Evolutionary conservation across 1,284 basidiomycete genomes (phyloP).

Genomic region (Pulveroboletus ridleyi): DNA sequence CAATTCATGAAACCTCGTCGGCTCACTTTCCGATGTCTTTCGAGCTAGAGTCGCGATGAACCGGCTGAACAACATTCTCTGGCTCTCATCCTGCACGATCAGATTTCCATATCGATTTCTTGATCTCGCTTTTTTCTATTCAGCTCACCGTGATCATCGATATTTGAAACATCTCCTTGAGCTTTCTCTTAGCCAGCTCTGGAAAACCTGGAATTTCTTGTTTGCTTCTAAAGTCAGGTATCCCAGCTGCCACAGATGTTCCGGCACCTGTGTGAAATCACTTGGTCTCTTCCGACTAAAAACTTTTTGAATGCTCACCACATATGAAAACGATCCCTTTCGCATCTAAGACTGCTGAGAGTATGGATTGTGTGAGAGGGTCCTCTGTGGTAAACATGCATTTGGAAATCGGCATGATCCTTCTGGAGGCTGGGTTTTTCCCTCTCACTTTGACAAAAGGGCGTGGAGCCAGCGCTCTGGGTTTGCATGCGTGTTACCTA

Average conservation of each 20-base stretch:
- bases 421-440: not conserved
- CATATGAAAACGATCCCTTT: slow-evolving; percentile 24
- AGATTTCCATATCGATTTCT: too few species aligned
- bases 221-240: slow-evolving; percentile 20
- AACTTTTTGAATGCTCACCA: slow-evolving; percentile 9
- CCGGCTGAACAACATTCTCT: not conserved
- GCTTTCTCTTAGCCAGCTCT: slow-evolving; percentile 1
- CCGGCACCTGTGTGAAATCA: slow-evolving; percentile 11
- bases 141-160: slow-evolving; percentile 14
- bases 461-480: too few species aligned
- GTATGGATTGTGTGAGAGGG: not conserved
- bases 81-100: not conserved
- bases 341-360: slow-evolving; percentile 13
- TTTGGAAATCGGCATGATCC: slow-evolving; percentile 1
- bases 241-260: slow-evolving; percentile 13
- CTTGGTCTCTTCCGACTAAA: too few species aligned
- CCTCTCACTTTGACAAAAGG: too few species aligned
- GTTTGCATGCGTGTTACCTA: too few species aligned
- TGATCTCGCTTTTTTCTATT: not conserved
- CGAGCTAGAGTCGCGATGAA: slow-evolving; percentile 8
- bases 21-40: not conserved
- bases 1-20: slow-evolving; percentile 21
- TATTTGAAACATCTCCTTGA: slow-evolving; percentile 21
- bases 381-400: slow-evolving; percentile 5
- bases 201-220: slow-evolving; percentile 6